These are phyloP conservation scores for Areca catechu DNA, from an alignment of 176 grass and related monocot genomes.

Conservation along the genomic window DNA sequence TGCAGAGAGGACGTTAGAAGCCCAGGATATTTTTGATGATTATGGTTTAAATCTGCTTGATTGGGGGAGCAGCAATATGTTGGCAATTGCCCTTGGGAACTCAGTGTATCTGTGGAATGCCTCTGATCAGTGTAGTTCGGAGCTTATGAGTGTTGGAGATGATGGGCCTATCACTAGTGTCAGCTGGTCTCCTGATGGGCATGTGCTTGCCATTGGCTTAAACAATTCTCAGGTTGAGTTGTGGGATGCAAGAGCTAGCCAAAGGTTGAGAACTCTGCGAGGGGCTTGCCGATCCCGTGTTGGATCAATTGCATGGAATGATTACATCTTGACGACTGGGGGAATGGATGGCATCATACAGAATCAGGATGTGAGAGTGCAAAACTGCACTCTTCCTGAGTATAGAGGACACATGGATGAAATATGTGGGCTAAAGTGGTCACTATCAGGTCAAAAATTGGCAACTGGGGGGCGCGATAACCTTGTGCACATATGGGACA, in stretches of 20 bases:
- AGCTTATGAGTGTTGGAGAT: neutral
- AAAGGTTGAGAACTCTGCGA: no score
- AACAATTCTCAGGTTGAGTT: neutral
- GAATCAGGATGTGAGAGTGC: neutral
- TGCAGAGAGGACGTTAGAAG: no score
- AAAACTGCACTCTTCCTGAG: neutral
- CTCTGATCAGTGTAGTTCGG: neutral
- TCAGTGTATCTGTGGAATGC: slow-evolving; percentile 2
- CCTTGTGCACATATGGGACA: no score
- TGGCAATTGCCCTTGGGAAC: neutral
- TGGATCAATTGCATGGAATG: slow-evolving; percentile 5
- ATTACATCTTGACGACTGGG: neutral
- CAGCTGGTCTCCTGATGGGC: slow-evolving; percentile 4
- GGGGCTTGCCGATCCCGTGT: neutral
- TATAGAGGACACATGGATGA: neutral
- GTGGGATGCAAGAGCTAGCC: neutral
- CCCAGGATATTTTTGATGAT: no score
- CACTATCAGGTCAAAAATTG: neutral
- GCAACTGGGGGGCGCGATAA: neutral
- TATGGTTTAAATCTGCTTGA: no score
- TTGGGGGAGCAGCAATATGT: no score
- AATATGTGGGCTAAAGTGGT: slow-evolving; percentile 1
- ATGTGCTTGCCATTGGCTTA: neutral
- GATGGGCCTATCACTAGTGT: no score
- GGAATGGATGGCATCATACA: neutral